Evolutionary conservation across 192 early-diverging fungal species (phyloP), one percentile per base, ranked within the genome.

Genomic region (Backusella macrospora): DNA sequence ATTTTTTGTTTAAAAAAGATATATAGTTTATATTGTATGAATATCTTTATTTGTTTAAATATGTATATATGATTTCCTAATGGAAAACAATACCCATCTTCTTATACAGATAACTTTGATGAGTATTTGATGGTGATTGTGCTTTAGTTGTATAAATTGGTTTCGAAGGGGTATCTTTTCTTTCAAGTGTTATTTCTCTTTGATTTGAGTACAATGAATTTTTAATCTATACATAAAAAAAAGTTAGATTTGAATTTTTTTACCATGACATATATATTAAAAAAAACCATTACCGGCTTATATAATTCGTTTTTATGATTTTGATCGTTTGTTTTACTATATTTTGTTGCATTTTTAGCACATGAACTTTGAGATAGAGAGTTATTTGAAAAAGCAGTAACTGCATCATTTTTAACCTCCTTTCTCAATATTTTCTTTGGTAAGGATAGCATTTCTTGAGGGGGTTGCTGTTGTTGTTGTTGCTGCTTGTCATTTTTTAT

Each of bases 101-200:
- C 26, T 59, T 59, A 59, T 59, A 23, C 26, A 59, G 21, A 13
- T 59, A 59, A 23, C 52, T 59, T 59, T 4, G 29, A 34, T 34
- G 29, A 34, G 2, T 34, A 34, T 34, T 34, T 34, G 29, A 34
- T 34, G 29, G 5, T 23, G 52, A 9, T 5, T 59, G 21, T 59
- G 21, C 1, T 23, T 59, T 59, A 26, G 52, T 59, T 59, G 8
- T 18, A 59, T 59, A 59, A 59, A 26, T 26, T 59, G 52, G 26
- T 23, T 59, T 59, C 13, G 12, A 59, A 26, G 7, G 52, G 52
- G 52, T 59, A 59, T 59, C 52, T 59, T 59, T 59, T 59, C 52
- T 59, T 59, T 59, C 21, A 12, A 23, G 13, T 59, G 21, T n/a
- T 26, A 13, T 18, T 59, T 7, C 26, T 26, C 21, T 59, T 26